These are phyloP conservation scores for Anisodus tanguticus DNA, from an alignment of 257 asterid species.

Conservation along the genomic window DNA sequence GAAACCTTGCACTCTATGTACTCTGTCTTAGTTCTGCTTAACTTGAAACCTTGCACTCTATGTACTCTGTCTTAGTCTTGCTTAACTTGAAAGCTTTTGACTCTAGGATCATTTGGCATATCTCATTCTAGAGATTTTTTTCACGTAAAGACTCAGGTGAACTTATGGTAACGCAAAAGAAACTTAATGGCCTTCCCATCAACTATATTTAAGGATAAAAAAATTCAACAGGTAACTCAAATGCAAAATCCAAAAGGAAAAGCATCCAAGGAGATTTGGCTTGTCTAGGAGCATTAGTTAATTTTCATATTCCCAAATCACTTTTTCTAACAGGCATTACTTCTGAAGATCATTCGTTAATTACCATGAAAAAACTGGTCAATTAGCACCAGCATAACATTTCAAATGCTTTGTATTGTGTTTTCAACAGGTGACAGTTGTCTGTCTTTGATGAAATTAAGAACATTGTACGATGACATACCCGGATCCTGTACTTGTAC, in stretches of 20 bases:
- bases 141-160: background rate
- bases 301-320: background rate
- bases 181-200: background rate
- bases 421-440: background rate
- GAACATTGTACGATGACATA: constrained; percentile 39
- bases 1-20: too few relatives aligned
- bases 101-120: background rate
- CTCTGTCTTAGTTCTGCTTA: too few relatives aligned
- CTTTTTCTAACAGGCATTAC: background rate
- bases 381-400: background rate
- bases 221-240: background rate
- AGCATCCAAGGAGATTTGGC: constrained; percentile 1
- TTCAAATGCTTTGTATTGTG: constrained; percentile 7
- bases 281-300: background rate
- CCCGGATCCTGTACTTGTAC: constrained; percentile 91
- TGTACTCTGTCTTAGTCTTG: too few relatives aligned
- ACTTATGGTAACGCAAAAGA: background rate
- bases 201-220: background rate
- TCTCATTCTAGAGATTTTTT: background rate
- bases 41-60: too few relatives aligned
- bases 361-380: background rate
- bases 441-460: constrained; percentile 4
- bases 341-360: constrained; percentile 11
- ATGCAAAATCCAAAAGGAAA: constrained; percentile 9
- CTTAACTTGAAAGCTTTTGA: too few relatives aligned